Evolutionary conservation across 495 filamentous ascomycete genomes (phyloP).

Genomic region (Clohesyomyces aquaticus): DNA sequence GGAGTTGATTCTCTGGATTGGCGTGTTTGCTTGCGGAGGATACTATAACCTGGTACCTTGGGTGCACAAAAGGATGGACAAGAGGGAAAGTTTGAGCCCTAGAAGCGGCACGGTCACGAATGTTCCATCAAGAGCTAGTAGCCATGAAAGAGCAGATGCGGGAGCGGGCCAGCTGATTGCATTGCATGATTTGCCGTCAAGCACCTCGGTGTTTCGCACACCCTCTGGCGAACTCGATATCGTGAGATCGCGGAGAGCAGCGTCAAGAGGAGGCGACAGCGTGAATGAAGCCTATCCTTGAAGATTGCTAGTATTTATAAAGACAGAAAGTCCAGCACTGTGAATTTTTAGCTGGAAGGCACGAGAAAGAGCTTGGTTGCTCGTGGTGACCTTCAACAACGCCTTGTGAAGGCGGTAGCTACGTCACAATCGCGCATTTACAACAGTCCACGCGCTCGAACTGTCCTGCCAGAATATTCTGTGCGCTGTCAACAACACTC

Average conservation of each 20-base stretch:
- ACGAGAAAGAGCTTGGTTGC: no score
- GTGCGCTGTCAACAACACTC: no score
- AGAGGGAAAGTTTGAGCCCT: not conserved
- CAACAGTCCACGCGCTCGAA: no score
- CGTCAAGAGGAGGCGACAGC: slow-evolving; percentile 2
- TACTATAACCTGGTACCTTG: slow-evolving; percentile 64
- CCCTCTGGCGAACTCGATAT: slow-evolving; percentile 44
- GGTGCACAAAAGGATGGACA: slow-evolving; percentile 41
- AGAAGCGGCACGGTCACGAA: not conserved
- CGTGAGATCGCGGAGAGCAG: slow-evolving; percentile 14
- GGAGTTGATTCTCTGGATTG: slow-evolving; percentile 64
- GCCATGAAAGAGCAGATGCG: not conserved
- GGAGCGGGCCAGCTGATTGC: slow-evolving; percentile 40
- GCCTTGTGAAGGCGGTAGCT: no score
- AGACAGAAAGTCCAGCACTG: no score
- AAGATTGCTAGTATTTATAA: slow-evolving; percentile 2
- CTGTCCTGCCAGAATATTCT: no score
- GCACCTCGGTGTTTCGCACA: slow-evolving; percentile 61
- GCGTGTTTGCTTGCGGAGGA: slow-evolving; percentile 62
- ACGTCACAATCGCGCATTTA: no score
- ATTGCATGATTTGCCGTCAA: slow-evolving; percentile 58
- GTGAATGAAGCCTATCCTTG: not conserved
- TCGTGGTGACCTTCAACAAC: no score
- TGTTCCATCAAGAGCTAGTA: not conserved
- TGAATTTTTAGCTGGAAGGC: no score